Evolutionary conservation across 371 early-diverging fungal species (phyloP).

Genomic region (Apophysomyces trapeziformis): DNA sequence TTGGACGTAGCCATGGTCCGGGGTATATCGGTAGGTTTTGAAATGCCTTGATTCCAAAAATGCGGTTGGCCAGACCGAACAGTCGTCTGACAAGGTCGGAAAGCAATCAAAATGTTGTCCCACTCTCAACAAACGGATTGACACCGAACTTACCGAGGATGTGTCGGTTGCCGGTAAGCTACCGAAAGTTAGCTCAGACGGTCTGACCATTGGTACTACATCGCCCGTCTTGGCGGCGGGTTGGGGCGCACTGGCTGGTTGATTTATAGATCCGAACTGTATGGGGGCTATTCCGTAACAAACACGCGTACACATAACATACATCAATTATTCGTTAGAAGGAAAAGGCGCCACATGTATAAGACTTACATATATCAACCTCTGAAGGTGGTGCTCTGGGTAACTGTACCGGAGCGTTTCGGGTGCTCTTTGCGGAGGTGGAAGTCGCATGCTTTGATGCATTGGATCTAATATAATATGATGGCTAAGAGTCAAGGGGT

Average conservation of each 20-base stretch:
- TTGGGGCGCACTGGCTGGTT: constrained; percentile 26
- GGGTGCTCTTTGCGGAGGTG: constrained; percentile 20
- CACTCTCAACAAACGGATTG: background rate
- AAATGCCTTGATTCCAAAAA: background rate
- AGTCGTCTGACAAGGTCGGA: background rate
- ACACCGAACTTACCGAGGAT: constrained; percentile 34
- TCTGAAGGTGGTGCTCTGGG: constrained; percentile 50
- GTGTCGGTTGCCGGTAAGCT: constrained; percentile 44
- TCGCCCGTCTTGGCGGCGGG: constrained; percentile 20
- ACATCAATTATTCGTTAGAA: constrained; percentile 6
- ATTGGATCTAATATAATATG: constrained; percentile 7
- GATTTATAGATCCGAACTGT: constrained; percentile 64
- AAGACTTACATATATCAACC: constrained; percentile 24
- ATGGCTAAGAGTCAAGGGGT: constrained; percentile 12
- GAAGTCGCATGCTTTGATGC: constrained; percentile 5
- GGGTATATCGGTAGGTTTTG: constrained; percentile 1
- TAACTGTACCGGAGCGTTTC: constrained; percentile 45
- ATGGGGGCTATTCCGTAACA: constrained; percentile 37
- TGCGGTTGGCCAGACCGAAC: background rate
- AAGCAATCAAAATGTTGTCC: constrained; percentile 11
- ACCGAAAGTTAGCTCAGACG: constrained; percentile 50
- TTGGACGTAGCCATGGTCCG: constrained; percentile 2
- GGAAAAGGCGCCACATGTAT: background rate
- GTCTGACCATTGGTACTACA: constrained; percentile 21
- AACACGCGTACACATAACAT: background rate